Conservation (phyloP, 176 grass and related monocot species). For the Bromus sterilis region DNA sequence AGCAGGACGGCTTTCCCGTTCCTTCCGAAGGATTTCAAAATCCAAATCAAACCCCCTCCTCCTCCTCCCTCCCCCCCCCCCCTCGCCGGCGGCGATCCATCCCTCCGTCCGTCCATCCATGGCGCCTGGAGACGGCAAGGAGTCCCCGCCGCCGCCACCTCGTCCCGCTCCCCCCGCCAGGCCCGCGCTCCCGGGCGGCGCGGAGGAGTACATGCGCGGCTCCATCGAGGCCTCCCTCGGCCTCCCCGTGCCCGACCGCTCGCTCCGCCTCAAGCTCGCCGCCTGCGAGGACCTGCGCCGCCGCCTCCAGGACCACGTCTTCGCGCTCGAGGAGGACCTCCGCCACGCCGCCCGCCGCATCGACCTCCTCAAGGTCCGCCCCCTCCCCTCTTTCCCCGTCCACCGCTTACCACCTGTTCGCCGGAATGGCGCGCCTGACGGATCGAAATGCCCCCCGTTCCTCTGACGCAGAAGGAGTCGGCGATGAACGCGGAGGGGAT, state of each 20-base stretch:
- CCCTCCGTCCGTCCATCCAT: neutral
- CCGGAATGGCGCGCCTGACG: neutral
- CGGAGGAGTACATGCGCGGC: neutral
- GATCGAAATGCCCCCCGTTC: neutral
- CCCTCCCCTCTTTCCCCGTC: neutral
- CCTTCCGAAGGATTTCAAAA: neutral
- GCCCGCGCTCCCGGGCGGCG: neutral
- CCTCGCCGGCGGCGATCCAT: neutral
- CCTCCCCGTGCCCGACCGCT: slow-evolving; percentile 59
- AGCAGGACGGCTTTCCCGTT: neutral
- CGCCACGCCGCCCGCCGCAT: slow-evolving; percentile 37
- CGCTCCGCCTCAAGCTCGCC: slow-evolving; percentile 53
- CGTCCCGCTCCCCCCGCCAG: neutral
- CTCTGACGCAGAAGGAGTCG: slow-evolving; percentile 40
- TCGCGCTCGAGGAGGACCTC: slow-evolving; percentile 70
- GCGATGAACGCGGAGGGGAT: slow-evolving; percentile 66
- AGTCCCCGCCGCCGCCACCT: neutral
- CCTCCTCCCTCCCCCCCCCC: neutral
- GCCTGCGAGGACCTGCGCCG: slow-evolving; percentile 61
- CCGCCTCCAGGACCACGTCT: slow-evolving; percentile 72
- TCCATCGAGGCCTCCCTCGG: slow-evolving; percentile 33
- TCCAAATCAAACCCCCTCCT: neutral
- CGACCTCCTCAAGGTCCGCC: slow-evolving; percentile 31
- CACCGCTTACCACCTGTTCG: neutral
- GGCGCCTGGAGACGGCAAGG: neutral